phyloP scores from a whole-genome alignment of 2,329 filamentous ascomycete genomes.

The Drechslerella coelobrocha region DNA sequence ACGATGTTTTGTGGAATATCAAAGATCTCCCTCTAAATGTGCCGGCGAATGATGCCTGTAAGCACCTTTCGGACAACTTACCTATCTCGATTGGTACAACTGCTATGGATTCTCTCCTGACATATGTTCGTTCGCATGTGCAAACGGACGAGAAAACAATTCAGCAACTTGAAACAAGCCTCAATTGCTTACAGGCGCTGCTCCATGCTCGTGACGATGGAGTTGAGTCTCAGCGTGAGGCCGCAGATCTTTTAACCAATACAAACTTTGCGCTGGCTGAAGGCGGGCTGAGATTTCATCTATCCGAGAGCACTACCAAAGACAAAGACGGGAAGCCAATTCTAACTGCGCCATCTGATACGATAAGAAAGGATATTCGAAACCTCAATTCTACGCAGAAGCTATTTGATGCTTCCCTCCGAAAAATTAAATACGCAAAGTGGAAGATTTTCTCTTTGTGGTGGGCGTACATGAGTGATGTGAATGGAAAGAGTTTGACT shows the following conservation, averaged over 20 bases:
- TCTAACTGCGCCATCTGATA: slow-evolving; percentile 13
- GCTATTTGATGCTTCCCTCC: slow-evolving; percentile 35
- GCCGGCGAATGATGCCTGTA: slow-evolving; percentile 56
- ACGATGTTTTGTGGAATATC: slow-evolving; percentile 58
- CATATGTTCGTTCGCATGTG: slow-evolving; percentile 57
- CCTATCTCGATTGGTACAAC: slow-evolving; percentile 58
- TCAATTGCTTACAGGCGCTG: slow-evolving; percentile 55
- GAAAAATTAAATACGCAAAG: slow-evolving; percentile 52
- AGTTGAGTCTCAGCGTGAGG: slow-evolving; percentile 56
- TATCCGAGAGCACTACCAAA: slow-evolving; percentile 5
- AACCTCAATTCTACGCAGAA: slow-evolving; percentile 48
- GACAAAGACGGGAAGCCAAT: slow-evolving; percentile 48
- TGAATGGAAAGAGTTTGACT: no score
- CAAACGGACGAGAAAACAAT: slow-evolving; percentile 12
- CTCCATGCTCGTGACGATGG: slow-evolving; percentile 56
- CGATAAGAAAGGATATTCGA: slow-evolving; percentile 1
- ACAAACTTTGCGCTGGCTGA: slow-evolving; percentile 54
- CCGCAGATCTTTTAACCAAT: slow-evolving; percentile 56
- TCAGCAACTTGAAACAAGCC: slow-evolving; percentile 55
- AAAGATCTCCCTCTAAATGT: slow-evolving; percentile 54
- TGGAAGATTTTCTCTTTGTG: slow-evolving; percentile 61
- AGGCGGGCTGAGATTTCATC: slow-evolving; percentile 53
- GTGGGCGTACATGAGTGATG: slow-evolving; percentile 56
- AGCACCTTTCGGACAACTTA: slow-evolving; percentile 36
- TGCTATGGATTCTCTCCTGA: slow-evolving; percentile 58